Conservation (phyloP, 805 yeast species). For the Clavispora vitiphila region DNA sequence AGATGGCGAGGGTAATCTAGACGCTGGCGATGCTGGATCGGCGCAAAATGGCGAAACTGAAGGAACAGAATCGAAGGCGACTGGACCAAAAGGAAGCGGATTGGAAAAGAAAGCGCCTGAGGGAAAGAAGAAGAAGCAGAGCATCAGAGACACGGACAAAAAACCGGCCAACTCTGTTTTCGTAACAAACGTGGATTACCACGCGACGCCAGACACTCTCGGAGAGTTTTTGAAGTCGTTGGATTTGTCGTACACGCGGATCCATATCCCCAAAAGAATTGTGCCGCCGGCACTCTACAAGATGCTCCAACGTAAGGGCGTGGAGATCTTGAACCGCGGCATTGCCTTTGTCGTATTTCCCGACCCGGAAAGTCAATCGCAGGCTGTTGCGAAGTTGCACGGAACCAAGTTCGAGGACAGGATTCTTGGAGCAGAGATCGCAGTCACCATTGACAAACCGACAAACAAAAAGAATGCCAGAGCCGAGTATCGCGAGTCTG, state of each 20-base stretch:
- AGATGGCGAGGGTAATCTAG: too few relatives aligned
- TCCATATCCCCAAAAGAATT: constrained; percentile 52
- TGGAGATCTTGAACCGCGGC: constrained; percentile 49
- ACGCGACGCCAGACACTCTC: constrained; percentile 44
- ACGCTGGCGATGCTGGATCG: neutral
- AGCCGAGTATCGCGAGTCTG: neutral
- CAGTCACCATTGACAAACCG: neutral
- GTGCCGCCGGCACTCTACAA: constrained; percentile 41
- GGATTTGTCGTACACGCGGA: constrained; percentile 50
- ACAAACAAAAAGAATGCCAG: neutral
- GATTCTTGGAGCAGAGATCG: neutral
- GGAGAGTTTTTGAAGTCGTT: constrained; percentile 33
- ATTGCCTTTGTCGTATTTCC: constrained; percentile 61
- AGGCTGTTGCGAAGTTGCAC: constrained; percentile 67
- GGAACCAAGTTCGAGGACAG: constrained; percentile 36
- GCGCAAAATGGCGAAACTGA: too few relatives aligned
- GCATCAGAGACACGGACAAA: too few relatives aligned
- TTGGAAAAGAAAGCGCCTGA: too few relatives aligned
- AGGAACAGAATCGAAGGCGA: too few relatives aligned
- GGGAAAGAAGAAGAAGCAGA: too few relatives aligned
- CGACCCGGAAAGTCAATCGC: constrained; percentile 55
- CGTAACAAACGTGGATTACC: constrained; percentile 54
- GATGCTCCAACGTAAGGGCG: constrained; percentile 37
- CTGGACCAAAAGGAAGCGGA: too few relatives aligned
- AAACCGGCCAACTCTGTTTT: constrained; percentile 29